Conservation (phyloP, 306 rosid genomes). For the Castanospermum australe region DNA sequence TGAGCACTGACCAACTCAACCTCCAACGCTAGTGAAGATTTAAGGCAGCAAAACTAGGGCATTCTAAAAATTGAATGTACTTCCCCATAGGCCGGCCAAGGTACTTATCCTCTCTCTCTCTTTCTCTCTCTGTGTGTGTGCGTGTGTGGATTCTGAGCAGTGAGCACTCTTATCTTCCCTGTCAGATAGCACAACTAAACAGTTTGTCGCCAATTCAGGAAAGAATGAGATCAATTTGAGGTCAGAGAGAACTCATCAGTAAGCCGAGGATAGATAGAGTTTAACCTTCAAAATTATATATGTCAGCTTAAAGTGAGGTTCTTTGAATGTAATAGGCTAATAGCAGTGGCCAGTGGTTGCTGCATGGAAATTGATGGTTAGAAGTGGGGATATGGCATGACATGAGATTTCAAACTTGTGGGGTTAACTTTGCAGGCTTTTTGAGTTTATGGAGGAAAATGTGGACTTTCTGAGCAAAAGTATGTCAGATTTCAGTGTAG, state of each 20-base stretch:
- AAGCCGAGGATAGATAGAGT: background rate
- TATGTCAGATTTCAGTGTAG: constrained; percentile 31
- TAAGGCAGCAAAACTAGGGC: background rate
- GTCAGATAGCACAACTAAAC: background rate
- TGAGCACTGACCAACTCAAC: constrained; percentile 6
- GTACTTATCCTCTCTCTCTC: background rate
- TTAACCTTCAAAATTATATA: constrained; percentile 2
- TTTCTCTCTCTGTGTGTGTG: background rate
- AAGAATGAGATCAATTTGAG: background rate
- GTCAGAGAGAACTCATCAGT: background rate
- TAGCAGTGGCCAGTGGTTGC: background rate
- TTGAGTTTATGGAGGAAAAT: constrained; percentile 18
- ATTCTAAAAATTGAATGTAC: background rate
- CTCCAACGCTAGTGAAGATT: constrained; percentile 7
- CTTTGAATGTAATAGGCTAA: constrained; percentile 6
- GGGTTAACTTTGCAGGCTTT: constrained; percentile 45
- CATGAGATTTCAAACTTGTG: constrained; percentile 49
- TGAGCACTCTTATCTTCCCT: background rate
- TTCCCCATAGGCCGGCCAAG: background rate
- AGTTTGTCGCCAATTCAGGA: background rate
- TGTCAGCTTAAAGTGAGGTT: constrained; percentile 16
- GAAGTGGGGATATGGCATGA: constrained; percentile 31
- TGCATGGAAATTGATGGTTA: constrained; percentile 48
- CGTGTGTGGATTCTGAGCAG: constrained; percentile 7
- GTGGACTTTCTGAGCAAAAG: constrained; percentile 47